Percentiles rank a stretch among this genome's conserved stretches.
Evolutionary conservation across 371 early-diverging fungal genomes (phyloP).

Genomic region (Lichtheimia ramosa): DNA sequence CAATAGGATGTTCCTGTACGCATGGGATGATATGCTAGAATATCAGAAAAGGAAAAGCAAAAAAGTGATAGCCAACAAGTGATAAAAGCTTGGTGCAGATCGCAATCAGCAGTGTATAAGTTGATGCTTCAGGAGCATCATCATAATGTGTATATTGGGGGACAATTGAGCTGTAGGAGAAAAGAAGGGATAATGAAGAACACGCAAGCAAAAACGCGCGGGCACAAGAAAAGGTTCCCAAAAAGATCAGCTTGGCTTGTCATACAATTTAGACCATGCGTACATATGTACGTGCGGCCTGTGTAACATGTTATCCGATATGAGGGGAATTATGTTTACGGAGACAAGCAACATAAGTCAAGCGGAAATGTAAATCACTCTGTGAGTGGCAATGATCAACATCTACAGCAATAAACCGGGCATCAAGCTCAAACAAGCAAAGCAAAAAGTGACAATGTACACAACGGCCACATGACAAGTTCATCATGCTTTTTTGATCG

Average conservation of each 20-base stretch:
- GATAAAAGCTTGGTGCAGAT: conserved; percentile 1
- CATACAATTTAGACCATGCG: conserved; percentile 16
- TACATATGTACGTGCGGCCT: conserved; percentile 13
- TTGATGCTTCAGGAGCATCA: background rate
- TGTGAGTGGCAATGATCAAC: conserved; percentile 1
- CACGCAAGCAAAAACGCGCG: background rate
- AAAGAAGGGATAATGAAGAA: too few species aligned
- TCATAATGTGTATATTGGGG: background rate
- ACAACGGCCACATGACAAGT: background rate
- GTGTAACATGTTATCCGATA: conserved; percentile 8
- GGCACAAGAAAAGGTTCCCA: conserved; percentile 9
- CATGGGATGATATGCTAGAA: too few species aligned
- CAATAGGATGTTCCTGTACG: too few species aligned
- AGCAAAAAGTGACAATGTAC: background rate
- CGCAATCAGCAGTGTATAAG: conserved; percentile 1
- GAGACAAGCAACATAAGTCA: background rate
- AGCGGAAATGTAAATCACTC: background rate
- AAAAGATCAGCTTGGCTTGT: conserved; percentile 5
- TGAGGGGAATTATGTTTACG: background rate
- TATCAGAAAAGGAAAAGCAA: too few species aligned
- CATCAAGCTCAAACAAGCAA: background rate
- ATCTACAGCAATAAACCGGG: background rate
- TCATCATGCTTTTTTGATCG: conserved; percentile 11
- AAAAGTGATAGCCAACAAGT: too few species aligned
- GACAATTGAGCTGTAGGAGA: too few species aligned